A percentile compares a stretch with the other conserved stretches of the same genome.
Evolutionary conservation across 2,329 filamentous ascomycete genomes (phyloP).

Genomic region (Penicillium sp.): DNA sequence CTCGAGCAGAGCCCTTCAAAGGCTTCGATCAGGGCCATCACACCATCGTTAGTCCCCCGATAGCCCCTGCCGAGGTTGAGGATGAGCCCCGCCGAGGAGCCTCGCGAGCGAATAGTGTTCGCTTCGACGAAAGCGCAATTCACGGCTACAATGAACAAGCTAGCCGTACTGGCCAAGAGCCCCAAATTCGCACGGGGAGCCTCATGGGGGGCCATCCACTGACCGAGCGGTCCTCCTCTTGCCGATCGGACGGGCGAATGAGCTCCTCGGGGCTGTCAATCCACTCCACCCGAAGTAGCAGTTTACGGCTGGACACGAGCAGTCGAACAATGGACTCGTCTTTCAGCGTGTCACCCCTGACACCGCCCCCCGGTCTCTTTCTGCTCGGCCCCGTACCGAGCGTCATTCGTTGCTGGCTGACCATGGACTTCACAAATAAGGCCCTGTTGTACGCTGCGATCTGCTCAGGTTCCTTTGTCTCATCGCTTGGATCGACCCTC

Average conservation of each 20-base stretch:
- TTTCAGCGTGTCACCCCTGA: conserved; percentile 64
- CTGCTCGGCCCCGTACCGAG: conserved; percentile 83
- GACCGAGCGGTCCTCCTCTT: conserved; percentile 85
- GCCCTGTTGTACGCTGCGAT: conserved; percentile 85
- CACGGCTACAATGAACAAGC: conserved; percentile 84
- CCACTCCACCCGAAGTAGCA: conserved; percentile 76
- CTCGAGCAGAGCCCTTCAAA: conserved; percentile 68
- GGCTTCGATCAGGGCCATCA: conserved; percentile 80
- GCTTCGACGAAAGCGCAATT: conserved; percentile 92
- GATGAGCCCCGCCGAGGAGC: conserved; percentile 80
- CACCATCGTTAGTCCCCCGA: conserved; percentile 63
- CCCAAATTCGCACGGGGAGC: conserved; percentile 71
- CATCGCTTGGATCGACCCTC: conserved; percentile 69
- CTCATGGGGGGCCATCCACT: conserved; percentile 71
- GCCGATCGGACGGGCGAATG: conserved; percentile 91
- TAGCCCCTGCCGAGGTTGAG: conserved; percentile 74
- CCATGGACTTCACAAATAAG: conserved; percentile 80
- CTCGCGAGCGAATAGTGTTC: conserved; percentile 91
- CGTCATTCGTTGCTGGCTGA: conserved; percentile 94
- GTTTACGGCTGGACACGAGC: conserved; percentile 69
- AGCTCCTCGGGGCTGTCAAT: conserved; percentile 83
- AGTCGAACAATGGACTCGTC: conserved; percentile 59
- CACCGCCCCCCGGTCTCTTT: conserved; percentile 76
- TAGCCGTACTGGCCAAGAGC: conserved; percentile 75
- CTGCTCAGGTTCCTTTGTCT: conserved; percentile 86